Base-by-base conservation (phyloP, 768 basidiomycete species). In the Kwoniella botswanensis region DNA sequence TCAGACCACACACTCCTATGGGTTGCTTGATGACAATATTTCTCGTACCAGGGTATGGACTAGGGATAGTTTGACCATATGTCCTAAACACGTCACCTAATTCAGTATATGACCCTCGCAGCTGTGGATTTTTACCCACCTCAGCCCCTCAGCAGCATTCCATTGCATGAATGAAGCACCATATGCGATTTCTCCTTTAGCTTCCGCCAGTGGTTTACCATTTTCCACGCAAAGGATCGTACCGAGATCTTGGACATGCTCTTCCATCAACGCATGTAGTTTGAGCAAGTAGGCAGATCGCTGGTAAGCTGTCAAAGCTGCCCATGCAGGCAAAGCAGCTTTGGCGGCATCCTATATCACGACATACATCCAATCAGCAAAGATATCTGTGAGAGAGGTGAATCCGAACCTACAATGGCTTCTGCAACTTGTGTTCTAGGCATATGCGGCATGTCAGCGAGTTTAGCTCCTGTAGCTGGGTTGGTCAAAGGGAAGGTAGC, bases 11-110 rank as follows among this genome's bases (percentile, higher is more conserved):
- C 7, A 84, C 83, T 3, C 86, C 86, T 55, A 86, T 76, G 4
- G 96, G 96, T 80, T 99, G 97, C 84, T 96, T 96, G 74, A 98
- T 91, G 6, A 92, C 91, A 26, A 98, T 84, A 81, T 94, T 94
- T 58, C 96, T 90, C 9, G 89, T 84, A 63, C 88, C 88, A 2
- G 89, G 85, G 26, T 90, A 81, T 1, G 91, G 81, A 7, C 90
- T 91, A 0, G 97, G 96, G 56, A 98, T 89, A n/a, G 91, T 89
- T 83, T 94, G 92, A 83, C 97, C 97, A 78, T 97, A 95, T 29
- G 90, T 90, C 52, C 97, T 88, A 46, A 96, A 88, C 42, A 93
- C 18, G 18, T 17, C 35, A 18, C 10, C 17, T 0, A 24, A 12
- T 17, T 35, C 29, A 29, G 18, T 21, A 3, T 21, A 57, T 12